Base-by-base conservation (phyloP, 2,329 filamentous ascomycete species). In the Graphiopsis chlorocephala region DNA sequence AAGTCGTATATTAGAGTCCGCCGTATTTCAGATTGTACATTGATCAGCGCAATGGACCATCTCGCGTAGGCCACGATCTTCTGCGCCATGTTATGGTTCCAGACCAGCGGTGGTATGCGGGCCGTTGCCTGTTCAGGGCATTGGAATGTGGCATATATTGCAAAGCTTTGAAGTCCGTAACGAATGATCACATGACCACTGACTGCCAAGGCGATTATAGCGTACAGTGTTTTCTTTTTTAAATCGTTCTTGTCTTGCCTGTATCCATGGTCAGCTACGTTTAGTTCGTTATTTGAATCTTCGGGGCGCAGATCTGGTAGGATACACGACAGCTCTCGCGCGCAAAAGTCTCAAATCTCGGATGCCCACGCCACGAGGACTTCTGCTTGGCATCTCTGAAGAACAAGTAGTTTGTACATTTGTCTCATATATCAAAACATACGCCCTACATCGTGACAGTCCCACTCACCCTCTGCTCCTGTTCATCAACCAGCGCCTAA, bases 401-500 rank as follows among this genome's bases (percentile, higher is more conserved):
- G 15, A 29, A 29, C 50, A 53, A 53, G 26, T 53, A 53, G 17
- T 53, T 31, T 29, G 50, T 53, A 53, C 50, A 53, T 53, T 28
- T 31, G 15, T 45, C 26, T 20, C 15, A 53, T 31, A 53, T 31
- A 20, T 31, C 28, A 53, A 28, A 31, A 28, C 26, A 50, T n/a
- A 53, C 10, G 6, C 5, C 7, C 50, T 26, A 17, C 14, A 15
- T n/a, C n/a, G n/a, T n/a, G n/a, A n/a, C 53, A 15, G 53, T 17
- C 5, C n/a, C 20, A 15, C 20, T 45, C 35, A 62, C 17, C 60
- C 60, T 29, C 60, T 35, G 52, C 62, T 64, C 47, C 93, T 84
- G 76, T 96, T 96, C 58, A 89, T 89, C 57, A 91, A 87, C 92
- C 93, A 97, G 67, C 94, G 85, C 79, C 87, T 90, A 62, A 97